Evolutionary conservation across 2,329 filamentous ascomycete genomes (phyloP), one percentile per base, ranked within the genome.

Genomic region (Waltergamsia citrina): DNA sequence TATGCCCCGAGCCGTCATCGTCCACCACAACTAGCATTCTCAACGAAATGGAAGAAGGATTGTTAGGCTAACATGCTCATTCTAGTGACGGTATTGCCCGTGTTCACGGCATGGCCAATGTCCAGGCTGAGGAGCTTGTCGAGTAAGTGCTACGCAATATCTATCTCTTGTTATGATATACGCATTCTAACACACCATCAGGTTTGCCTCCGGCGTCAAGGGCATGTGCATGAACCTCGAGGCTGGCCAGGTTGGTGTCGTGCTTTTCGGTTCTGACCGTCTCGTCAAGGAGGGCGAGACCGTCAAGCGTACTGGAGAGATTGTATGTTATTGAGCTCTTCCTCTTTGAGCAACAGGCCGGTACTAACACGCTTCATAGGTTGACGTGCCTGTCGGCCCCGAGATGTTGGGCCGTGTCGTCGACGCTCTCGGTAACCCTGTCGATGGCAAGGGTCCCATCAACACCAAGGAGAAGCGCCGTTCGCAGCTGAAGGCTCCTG

Each of bases 171-270:
- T 27, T 15, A n/a, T 14, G 16, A 14, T 6, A 15, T 6, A 27
- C 6, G 12, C 25, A 7, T 14, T 7, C 12, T 21, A 20, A 14
- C 7, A n/a, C 16, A 18, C 15, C 18, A 4, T 24, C 23, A 95
- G 88, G 77, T 98, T 98, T 75, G 86, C 92, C 58, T 98, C 92
- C 49, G 92, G 92, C 67, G 92, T 96, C 70, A 96, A 96, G 82
- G 92, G 92, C 68, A 98, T 98, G 92, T 96, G 90, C 85, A 96
- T 98, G 90, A 98, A 98, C 85, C 81, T 98, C 71, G 92, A 98
- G 75, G 92, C 92, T 68, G 92, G 92, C 67, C 92, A 96, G 72
- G 92, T 98, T 73, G 92, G 92, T 94, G 88, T 98, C 59, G 92
- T 98, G 79, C 79, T 98, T 61, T 98, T 98, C 79, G 92, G 92